These are phyloP conservation scores for Ascochyta rabiei DNA, from an alignment of 2,329 filamentous ascomycete species.

Conservation along the genomic window DNA sequence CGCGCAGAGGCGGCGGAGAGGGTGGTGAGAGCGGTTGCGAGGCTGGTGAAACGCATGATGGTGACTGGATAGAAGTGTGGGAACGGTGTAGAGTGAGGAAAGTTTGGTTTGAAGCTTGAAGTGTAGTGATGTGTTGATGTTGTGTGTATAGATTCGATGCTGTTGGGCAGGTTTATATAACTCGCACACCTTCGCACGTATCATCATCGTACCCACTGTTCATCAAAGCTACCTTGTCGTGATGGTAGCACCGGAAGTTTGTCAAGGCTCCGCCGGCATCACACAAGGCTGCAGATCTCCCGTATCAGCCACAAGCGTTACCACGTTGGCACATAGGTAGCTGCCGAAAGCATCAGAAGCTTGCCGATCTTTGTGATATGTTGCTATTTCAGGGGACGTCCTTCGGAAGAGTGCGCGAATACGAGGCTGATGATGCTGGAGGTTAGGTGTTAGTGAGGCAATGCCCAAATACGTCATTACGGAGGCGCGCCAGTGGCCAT, in stretches of 20 bases:
- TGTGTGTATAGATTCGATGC: neutral
- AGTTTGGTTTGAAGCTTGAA: neutral
- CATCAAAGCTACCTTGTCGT: slow-evolving; percentile 11
- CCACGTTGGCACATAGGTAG: neutral
- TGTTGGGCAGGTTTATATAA: neutral
- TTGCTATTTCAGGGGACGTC: neutral
- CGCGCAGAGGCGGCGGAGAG: slow-evolving; percentile 27
- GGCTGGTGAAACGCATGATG: slow-evolving; percentile 16
- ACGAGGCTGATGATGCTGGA: slow-evolving; percentile 15
- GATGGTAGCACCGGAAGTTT: slow-evolving; percentile 5
- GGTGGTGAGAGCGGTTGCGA: slow-evolving; percentile 5
- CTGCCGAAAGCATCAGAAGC: too few relatives aligned
- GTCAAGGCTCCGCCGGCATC: neutral
- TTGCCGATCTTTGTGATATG: neutral
- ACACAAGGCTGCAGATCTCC: slow-evolving; percentile 9
- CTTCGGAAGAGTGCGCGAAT: neutral
- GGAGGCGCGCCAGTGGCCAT: slow-evolving; percentile 4
- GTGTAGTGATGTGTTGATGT: neutral
- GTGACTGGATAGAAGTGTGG: neutral
- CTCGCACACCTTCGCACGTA: neutral
- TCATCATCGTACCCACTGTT: slow-evolving; percentile 1
- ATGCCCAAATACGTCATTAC: slow-evolving; percentile 4
- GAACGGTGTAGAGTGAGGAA: neutral
- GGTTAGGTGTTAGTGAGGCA: neutral
- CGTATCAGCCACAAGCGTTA: slow-evolving; percentile 9